A percentile compares a stretch with the other conserved stretches of the same genome.
Conservation (phyloP, 306 rosid genomes). For the Rubus parviflorus region DNA sequence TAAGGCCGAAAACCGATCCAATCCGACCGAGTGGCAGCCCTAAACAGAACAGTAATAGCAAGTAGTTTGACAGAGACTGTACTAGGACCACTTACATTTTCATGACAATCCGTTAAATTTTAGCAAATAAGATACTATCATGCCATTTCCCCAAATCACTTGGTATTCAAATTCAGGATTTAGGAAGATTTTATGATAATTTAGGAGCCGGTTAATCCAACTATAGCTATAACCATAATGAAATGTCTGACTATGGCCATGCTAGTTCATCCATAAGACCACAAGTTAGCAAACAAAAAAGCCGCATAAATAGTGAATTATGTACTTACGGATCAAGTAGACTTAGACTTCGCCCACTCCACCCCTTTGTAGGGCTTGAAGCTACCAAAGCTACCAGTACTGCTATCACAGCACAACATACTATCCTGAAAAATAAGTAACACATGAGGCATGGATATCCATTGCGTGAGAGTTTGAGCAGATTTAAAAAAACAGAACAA, state of each 20-base stretch:
- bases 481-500: slow-evolving; percentile 20
- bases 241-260: slow-evolving; percentile 9
- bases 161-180: background rate
- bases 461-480: slow-evolving; percentile 22
- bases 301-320: slow-evolving; percentile 23
- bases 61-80: no score
- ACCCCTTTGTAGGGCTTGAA: slow-evolving; percentile 97
- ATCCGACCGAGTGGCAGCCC: no score
- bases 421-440: slow-evolving; percentile 63
- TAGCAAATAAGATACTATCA: background rate
- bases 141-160: background rate
- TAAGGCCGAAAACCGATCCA: no score
- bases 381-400: slow-evolving; percentile 90
- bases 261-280: slow-evolving; percentile 14
- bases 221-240: background rate
- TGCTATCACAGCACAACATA: slow-evolving; percentile 66
- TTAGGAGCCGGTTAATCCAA: background rate
- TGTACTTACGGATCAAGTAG: slow-evolving; percentile 88
- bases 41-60: no score
- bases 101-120: background rate
- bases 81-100: no score
- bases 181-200: background rate
- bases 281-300: slow-evolving; percentile 23
- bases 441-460: slow-evolving; percentile 25
- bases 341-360: slow-evolving; percentile 99